Evolutionary conservation across 1,284 basidiomycete genomes (phyloP), one percentile per base, ranked within the genome.

Genomic region (Thecaphora frezii): DNA sequence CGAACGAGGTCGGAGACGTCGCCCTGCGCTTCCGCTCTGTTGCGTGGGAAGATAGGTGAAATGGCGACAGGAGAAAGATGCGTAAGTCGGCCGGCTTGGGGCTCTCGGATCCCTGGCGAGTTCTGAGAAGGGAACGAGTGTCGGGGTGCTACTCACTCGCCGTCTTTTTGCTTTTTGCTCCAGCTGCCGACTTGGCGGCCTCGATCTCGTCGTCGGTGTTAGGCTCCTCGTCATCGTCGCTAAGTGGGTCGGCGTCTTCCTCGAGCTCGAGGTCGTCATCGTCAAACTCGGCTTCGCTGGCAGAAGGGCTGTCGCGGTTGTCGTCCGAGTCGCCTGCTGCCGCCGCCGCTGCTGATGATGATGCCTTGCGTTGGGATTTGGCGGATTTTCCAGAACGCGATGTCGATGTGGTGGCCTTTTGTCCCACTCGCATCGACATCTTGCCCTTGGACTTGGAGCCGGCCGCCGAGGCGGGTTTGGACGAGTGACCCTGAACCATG

Each of bases 21-120:
- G 75, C 75, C 25, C 75, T 55, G 12, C 75, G 67, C 51, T 74
- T 74, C 38, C 74, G 67, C 48, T 77, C 63, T 69, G 51, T 3
- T 47, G 38, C 7, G 19, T 24, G 21, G 23, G 13, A 5, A 5
- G 22, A 33, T 4, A 21, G 7, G 30, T 44, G 42, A 7, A 28
- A 24, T 5, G 25, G 43, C 30, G 16, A 33, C 23, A 9, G n/a
- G n/a, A n/a, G n/a, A 14, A 14, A 36, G 16, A 16, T 9, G 18
- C 24, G 23, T 9, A 33, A 18, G 12, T 18, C 12, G n/a, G n/a
- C n/a, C n/a, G n/a, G n/a, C n/a, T n/a, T n/a, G n/a, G n/a, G n/a
- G n/a, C n/a, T n/a, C n/a, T n/a, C n/a, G n/a, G n/a, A n/a, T n/a
- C n/a, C n/a, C n/a, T n/a, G n/a, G n/a, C n/a, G n/a, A n/a, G n/a